Conservation (phyloP, 1,284 basidiomycete species). For the Tylopilus sp. region DNA sequence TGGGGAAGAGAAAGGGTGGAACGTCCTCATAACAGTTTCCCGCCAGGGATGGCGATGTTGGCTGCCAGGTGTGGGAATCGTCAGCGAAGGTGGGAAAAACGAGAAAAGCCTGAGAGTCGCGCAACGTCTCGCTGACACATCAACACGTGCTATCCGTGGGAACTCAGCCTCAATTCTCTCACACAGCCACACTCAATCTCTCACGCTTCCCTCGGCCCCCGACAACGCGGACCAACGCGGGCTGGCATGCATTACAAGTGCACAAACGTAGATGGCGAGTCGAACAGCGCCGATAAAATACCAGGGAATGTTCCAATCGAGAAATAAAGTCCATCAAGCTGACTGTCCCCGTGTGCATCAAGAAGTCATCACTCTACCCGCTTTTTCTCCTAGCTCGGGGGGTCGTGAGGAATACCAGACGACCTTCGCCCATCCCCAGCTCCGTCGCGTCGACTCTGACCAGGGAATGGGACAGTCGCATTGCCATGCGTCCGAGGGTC, state of each 20-base stretch:
- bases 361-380: conserved; percentile 13
- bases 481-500: conserved; percentile 33
- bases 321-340: conserved; percentile 22
- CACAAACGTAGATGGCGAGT: not conserved
- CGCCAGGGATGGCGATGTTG: conserved; percentile 38
- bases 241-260: conserved; percentile 17
- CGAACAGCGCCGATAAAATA: conserved; percentile 13
- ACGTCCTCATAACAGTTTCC: conserved; percentile 41
- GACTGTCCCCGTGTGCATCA: conserved; percentile 21
- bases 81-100: conserved; percentile 38
- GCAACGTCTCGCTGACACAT: conserved; percentile 21
- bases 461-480: conserved; percentile 50
- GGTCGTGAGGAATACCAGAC: conserved; percentile 27
- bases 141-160: conserved; percentile 34
- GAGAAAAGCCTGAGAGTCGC: conserved; percentile 32
- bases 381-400: conserved; percentile 24
- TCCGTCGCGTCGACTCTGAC: conserved; percentile 25
- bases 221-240: not conserved
- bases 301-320: conserved; percentile 17
- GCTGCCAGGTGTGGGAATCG: conserved; percentile 40
- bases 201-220: not conserved
- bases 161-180: conserved; percentile 22
- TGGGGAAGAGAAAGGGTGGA: conserved; percentile 41
- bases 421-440: conserved; percentile 29
- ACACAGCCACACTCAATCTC: conserved; percentile 12